Evolutionary conservation across 192 early-diverging fungal species (phyloP).

Genomic region (Chytriomyces confervae): DNA sequence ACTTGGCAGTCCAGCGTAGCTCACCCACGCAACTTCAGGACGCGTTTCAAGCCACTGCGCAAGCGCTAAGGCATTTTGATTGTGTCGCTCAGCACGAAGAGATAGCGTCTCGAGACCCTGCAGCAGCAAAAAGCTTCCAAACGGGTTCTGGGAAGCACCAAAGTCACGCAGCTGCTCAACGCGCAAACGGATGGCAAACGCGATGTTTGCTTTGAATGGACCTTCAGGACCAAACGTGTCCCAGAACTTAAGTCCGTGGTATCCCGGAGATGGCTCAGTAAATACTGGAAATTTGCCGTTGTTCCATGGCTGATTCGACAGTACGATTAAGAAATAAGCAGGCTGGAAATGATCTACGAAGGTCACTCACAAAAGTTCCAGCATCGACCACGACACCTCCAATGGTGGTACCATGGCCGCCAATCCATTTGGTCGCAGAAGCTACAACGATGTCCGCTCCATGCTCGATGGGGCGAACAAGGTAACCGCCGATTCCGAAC

Average conservation of each 20-base stretch:
- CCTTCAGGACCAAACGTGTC: conserved; percentile 80
- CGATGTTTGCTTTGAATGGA: conserved; percentile 64
- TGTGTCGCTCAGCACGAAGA: conserved; percentile 85
- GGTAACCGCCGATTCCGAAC: conserved; percentile 88
- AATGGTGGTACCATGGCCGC: conserved; percentile 88
- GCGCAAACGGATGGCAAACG: conserved; percentile 79
- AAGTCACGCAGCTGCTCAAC: conserved; percentile 87
- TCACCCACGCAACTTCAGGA: conserved; percentile 82
- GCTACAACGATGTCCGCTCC: conserved; percentile 96
- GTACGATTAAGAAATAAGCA: conserved; percentile 63
- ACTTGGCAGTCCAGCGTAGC: conserved; percentile 81
- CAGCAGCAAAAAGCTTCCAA: conserved; percentile 84
- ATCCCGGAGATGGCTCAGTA: conserved; percentile 81
- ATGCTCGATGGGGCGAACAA: conserved; percentile 80
- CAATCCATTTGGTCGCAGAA: conserved; percentile 92
- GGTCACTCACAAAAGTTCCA: conserved; percentile 70
- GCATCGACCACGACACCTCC: conserved; percentile 89
- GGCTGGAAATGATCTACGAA: no score
- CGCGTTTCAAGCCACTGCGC: conserved; percentile 79
- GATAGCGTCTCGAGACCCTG: conserved; percentile 93
- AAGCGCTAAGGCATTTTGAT: conserved; percentile 77
- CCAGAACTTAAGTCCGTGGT: conserved; percentile 89
- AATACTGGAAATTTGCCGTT: conserved; percentile 89
- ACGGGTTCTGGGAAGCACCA: conserved; percentile 84
- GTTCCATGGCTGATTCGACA: conserved; percentile 62